Base-by-base conservation (phyloP, 352 stramenopile genomes). In the Blastocystis sp. region DNA sequence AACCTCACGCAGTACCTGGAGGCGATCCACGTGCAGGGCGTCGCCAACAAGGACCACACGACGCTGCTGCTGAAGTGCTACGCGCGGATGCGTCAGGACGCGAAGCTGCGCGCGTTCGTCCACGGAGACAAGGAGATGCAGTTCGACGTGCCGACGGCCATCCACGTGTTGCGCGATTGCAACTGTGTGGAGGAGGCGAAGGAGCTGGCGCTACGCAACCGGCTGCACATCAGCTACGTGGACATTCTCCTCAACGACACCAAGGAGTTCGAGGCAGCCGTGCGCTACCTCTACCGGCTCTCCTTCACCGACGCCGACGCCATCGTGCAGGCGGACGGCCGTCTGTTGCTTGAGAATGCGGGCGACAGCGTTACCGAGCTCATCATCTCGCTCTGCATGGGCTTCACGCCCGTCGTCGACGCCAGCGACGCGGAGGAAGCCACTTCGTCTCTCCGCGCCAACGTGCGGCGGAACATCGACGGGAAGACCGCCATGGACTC, bases 1-100 rank as follows among this genome's bases (percentile, higher is more conserved):
- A 93, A 97, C 44, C 88, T 98, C 8, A 97, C 95, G 4, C 92
- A 92, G 51, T 99, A 99, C 87, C 90, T 99, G 18, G 95, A 98
- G 77, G 91, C 91, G 18, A 88, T 96, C 44, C 94, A 97, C 88
- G 92, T 84, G 21, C 64, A 64, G 18, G 87, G 87, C 32, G 93
- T 95, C 84, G 93, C 93, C 0, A 94, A 93, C 71, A 91, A 91
- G 0, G 92, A 96, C 54, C 93, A 96, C 88, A 97, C 93, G 36
- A 97, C 92, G 36, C 76, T 97, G 40, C 89, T 97, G 49, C 87
- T 97, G 3, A 96, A 96, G 87, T 97, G 93, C 87, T 96, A 96
- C 90, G 95, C 93, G 42, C 95, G 95, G 89, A 90, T 96, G 2
- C 94, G 94, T 88, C 46, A 84, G 48, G 51, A 87, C 29, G 91